Percentiles rank a stretch among this genome's conserved stretches.
phyloP scores from a whole-genome alignment of 805 yeast genomes.

The Kuraishia capsulata region DNA sequence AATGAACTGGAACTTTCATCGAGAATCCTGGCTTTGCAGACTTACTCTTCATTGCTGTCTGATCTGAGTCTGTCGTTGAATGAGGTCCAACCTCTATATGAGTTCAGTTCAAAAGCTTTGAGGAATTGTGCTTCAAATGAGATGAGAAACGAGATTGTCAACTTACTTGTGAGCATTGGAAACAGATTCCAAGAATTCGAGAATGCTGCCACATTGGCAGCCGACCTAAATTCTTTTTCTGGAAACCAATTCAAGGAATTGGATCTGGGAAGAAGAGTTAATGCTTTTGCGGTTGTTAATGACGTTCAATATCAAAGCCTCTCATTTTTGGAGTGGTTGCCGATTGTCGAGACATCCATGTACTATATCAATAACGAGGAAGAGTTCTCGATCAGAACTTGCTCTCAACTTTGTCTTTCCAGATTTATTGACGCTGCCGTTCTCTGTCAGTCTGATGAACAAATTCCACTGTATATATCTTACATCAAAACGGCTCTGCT shows the following conservation, averaged over 20 bases:
- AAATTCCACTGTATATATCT: slow-evolving; percentile 20
- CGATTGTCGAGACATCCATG: slow-evolving; percentile 59
- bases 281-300: slow-evolving; percentile 57
- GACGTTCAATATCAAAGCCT: slow-evolving; percentile 39
- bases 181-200: slow-evolving; percentile 31
- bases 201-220: slow-evolving; percentile 41
- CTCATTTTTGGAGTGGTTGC: slow-evolving; percentile 63
- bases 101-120: slow-evolving; percentile 47
- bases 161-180: slow-evolving; percentile 53
- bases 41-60: neutral
- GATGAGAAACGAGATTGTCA: slow-evolving; percentile 54
- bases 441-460: slow-evolving; percentile 15
- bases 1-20: slow-evolving; percentile 40
- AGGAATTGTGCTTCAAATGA: slow-evolving; percentile 46
- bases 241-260: slow-evolving; percentile 55
- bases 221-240: slow-evolving; percentile 65
- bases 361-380: slow-evolving; percentile 68
- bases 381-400: slow-evolving; percentile 73
- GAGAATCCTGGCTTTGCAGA: slow-evolving; percentile 40
- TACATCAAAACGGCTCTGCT: slow-evolving; percentile 46
- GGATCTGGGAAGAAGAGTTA: slow-evolving; percentile 69
- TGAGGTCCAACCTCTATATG: slow-evolving; percentile 21
- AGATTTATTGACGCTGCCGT: slow-evolving; percentile 55
- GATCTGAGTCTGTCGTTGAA: neutral
- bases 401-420: slow-evolving; percentile 56